Conservation (phyloP, 306 rosid species). For the Coriaria nepalensis region DNA sequence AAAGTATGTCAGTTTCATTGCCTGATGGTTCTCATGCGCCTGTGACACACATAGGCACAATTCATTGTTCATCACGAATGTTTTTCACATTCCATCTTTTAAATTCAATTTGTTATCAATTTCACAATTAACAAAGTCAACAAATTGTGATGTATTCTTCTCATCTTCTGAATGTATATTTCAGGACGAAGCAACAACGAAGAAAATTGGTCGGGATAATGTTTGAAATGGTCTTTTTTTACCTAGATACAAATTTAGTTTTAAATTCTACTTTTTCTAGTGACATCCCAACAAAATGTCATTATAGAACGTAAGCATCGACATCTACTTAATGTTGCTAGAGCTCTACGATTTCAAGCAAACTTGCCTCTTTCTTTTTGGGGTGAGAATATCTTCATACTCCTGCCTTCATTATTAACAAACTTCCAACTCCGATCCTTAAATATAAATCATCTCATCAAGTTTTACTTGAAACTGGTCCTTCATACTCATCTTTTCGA, state of each 20-base stretch:
- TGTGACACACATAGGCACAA: too few relatives aligned
- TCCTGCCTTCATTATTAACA: neutral
- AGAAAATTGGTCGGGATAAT: conserved; percentile 6
- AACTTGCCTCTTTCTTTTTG: conserved; percentile 3
- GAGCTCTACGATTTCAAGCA: neutral
- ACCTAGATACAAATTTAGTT: neutral
- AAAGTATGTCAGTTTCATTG: too few relatives aligned
- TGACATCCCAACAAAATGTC: conserved; percentile 5
- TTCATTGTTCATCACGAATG: too few relatives aligned
- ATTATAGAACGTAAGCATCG: conserved; percentile 3
- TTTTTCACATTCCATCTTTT: too few relatives aligned
- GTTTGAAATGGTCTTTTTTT: conserved; percentile 1
- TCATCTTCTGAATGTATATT: conserved; percentile 3
- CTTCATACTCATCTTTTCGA: conserved; percentile 1
- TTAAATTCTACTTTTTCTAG: neutral
- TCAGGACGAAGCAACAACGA: conserved; percentile 2
- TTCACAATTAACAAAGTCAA: conserved; percentile 4
- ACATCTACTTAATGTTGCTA: conserved; percentile 6
- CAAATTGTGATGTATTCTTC: conserved; percentile 4
- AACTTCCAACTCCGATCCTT: neutral
- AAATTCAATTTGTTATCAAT: conserved; percentile 4
- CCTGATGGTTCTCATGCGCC: too few relatives aligned
- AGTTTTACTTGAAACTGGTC: neutral
- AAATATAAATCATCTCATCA: conserved; percentile 5
- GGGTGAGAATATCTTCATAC: conserved; percentile 3